Evolutionary conservation across 2,329 filamentous ascomycete genomes (phyloP).

Genomic region (Orbilia quercus): DNA sequence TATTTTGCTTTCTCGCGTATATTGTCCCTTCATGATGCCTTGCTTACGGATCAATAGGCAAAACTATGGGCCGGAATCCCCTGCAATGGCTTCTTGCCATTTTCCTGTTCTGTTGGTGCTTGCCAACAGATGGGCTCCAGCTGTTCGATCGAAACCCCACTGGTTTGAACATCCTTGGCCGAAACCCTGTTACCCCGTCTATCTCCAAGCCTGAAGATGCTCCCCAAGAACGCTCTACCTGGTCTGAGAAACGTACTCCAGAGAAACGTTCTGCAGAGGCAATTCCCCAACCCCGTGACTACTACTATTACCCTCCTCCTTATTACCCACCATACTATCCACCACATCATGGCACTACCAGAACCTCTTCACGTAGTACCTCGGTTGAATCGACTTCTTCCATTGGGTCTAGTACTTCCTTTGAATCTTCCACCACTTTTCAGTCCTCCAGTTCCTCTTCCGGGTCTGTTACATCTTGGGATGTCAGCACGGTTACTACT

Average conservation of each 20-base stretch:
- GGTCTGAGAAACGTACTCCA: background rate
- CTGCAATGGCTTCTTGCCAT: conserved; percentile 43
- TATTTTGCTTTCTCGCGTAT: background rate
- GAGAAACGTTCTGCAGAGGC: conserved; percentile 46
- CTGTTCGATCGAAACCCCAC: conserved; percentile 39
- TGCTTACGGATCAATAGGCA: conserved; percentile 32
- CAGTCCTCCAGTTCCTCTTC: background rate
- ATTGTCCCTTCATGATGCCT: background rate
- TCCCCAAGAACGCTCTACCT: conserved; percentile 18
- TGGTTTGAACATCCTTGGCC: conserved; percentile 40
- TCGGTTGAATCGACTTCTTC: background rate
- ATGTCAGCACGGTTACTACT: conserved; percentile 4
- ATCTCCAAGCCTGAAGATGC: conserved; percentile 23
- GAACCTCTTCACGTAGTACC: conserved; percentile 10
- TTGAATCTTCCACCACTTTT: no score
- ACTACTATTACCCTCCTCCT: conserved; percentile 31
- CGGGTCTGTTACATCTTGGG: conserved; percentile 11
- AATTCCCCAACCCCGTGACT: conserved; percentile 34
- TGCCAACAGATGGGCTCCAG: conserved; percentile 21
- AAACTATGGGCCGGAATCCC: conserved; percentile 19
- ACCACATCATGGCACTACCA: conserved; percentile 22
- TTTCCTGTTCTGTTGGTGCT: conserved; percentile 26
- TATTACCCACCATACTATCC: conserved; percentile 28
- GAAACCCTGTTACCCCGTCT: conserved; percentile 23
- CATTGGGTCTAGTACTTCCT: conserved; percentile 10